Base-by-base conservation (phyloP, 805 yeast species). In the Millerozyma miso region DNA sequence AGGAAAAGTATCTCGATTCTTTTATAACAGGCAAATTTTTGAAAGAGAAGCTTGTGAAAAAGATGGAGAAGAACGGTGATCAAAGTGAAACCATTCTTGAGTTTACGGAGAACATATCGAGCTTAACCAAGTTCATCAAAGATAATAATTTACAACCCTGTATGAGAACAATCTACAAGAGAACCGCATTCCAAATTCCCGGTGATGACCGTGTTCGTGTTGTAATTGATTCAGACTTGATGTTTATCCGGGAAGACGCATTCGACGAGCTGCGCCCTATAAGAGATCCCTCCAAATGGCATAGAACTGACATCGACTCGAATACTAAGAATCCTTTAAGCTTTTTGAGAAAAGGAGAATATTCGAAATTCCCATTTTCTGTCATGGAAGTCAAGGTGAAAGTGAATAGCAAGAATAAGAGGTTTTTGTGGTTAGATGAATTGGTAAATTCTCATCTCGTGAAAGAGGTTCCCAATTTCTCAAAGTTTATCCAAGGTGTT, bases 171-270 rank as follows among this genome's bases (percentile, higher is more conserved):
- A 79, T 83, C 31, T 88, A 87, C 68, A 86, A 88, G 34, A 78
- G 98, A 63, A 87, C 96, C 4, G 98, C 98, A 2, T 91, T 93
- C 73, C 97, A 91, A 72, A 91, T 91, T 54, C 99, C 99, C 2
- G 97, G 97, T 45, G 98, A 93, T 61, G 95, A 90, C 61, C 79
- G 91, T 57, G 84, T 90, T 32, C 81, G 98, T 60, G 82, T 93
- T 47, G 83, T 87, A 35, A 87, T 91, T 49, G 98, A 91, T 65
- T 84, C 95, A 13, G 93, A 93, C 60, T 80, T 93, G 43, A 59
- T 83, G 40, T 90, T 87, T 59, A 83, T 91, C 47, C 80, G 98
- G 54, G 99, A 91, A 61, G 98, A 91, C 61, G 67, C 91, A 0
- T 85, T 91, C 58, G 96, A 90, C 62, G 66, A 74, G 36, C 81